These are phyloP conservation scores for Cutaneotrichosporon mucoides DNA, from an alignment of 1,284 basidiomycete genomes.

Conservation along the genomic window DNA sequence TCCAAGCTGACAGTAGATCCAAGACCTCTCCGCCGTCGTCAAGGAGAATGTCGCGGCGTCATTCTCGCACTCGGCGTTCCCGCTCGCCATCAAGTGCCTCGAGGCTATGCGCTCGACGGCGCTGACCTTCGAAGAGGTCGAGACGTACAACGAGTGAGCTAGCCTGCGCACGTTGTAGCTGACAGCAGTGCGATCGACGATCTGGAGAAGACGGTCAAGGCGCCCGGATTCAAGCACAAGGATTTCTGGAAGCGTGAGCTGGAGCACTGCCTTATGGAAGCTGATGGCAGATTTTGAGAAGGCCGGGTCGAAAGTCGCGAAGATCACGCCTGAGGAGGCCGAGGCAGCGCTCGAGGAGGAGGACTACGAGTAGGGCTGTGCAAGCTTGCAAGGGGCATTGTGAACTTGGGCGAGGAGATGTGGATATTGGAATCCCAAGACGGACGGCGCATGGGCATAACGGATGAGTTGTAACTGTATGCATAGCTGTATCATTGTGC, in stretches of 20 bases:
- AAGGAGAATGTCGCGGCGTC: conserved; percentile 64
- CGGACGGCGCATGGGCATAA: too few species aligned
- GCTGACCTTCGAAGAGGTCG: conserved; percentile 51
- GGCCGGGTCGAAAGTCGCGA: conserved; percentile 28
- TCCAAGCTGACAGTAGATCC: conserved; percentile 22
- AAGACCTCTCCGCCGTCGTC: conserved; percentile 68
- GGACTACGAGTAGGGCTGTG: conserved; percentile 10
- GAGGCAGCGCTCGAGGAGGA: conserved; percentile 38
- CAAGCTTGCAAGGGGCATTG: too few species aligned
- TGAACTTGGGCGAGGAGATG: too few species aligned
- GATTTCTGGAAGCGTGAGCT: conserved; percentile 41
- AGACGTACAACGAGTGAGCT: conserved; percentile 46
- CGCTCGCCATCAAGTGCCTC: conserved; percentile 71
- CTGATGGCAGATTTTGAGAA: conserved; percentile 34
- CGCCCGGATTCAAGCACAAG: conserved; percentile 40
- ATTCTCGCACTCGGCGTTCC: conserved; percentile 62
- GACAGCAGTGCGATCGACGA: conserved; percentile 31
- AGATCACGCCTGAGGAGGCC: conserved; percentile 42
- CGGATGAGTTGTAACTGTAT: neutral
- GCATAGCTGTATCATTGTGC: neutral
- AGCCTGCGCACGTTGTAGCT: too few species aligned
- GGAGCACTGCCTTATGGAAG: rapidly evolving
- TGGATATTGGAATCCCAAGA: too few species aligned
- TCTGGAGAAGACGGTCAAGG: conserved; percentile 34
- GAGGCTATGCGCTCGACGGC: conserved; percentile 61